Percentiles rank a stretch among this genome's conserved stretches.
phyloP scores from a whole-genome alignment of 2,329 filamentous ascomycete genomes.

The Coleophoma eucalyptorum region DNA sequence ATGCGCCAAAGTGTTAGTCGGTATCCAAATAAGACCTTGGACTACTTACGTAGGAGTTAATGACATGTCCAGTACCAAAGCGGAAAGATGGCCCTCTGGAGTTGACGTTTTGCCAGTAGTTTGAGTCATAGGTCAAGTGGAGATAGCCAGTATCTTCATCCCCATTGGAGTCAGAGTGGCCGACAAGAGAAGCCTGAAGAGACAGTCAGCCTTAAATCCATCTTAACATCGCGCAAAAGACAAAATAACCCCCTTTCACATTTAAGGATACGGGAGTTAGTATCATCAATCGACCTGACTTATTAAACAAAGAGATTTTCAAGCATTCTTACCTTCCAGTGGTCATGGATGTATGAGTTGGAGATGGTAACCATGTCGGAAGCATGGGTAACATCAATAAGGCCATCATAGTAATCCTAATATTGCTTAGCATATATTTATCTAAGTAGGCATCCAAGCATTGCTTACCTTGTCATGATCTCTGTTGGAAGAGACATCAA shows the following conservation, averaged over 20 bases:
- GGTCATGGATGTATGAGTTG: conserved; percentile 49
- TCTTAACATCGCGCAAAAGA: too few relatives aligned
- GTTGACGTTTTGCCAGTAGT: conserved; percentile 62
- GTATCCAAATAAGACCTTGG: too few relatives aligned
- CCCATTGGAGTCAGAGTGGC: conserved; percentile 55
- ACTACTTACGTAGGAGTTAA: conserved; percentile 40
- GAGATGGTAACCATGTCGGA: conserved; percentile 56
- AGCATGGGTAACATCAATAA: conserved; percentile 60
- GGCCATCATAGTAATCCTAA: conserved; percentile 63
- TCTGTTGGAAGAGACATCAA: conserved; percentile 57
- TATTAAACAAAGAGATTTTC: too few relatives aligned
- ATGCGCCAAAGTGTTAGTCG: too few relatives aligned
- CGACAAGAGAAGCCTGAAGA: conserved; percentile 45
- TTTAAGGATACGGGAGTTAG: too few relatives aligned
- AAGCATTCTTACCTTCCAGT: conserved; percentile 43
- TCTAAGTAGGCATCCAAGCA: too few relatives aligned
- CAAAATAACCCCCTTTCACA: too few relatives aligned
- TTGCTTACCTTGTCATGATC: conserved; percentile 46
- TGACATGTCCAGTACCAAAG: conserved; percentile 62
- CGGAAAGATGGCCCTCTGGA: conserved; percentile 59
- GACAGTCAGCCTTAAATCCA: too few relatives aligned
- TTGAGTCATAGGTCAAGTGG: conserved; percentile 62
- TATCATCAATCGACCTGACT: too few relatives aligned
- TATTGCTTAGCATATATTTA: too few relatives aligned
- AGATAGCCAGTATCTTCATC: conserved; percentile 58